phyloP scores from a whole-genome alignment of 805 yeast species.

The Kodamaea lidongshanica region DNA sequence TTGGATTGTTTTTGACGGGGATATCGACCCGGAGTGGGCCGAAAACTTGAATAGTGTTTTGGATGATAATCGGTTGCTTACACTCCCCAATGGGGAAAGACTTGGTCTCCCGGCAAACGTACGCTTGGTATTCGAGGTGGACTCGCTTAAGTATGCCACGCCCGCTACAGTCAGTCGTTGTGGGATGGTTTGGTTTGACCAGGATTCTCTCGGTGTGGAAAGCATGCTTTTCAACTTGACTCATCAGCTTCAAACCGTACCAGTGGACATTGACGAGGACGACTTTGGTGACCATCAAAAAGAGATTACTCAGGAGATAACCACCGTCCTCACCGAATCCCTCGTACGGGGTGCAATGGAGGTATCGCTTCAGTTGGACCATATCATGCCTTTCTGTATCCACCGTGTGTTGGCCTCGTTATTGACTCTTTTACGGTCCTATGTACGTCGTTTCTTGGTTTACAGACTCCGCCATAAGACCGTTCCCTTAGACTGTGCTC shows the following conservation, averaged over 20 bases:
- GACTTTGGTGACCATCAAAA: slow-evolving; percentile 12
- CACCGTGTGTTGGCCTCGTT: slow-evolving; percentile 35
- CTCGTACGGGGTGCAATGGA: too few species aligned
- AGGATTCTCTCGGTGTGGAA: slow-evolving; percentile 13
- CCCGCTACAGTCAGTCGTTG: slow-evolving; percentile 92
- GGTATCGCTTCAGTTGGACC: slow-evolving; percentile 28
- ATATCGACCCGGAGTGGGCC: slow-evolving; percentile 90
- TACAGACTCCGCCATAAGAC: slow-evolving; percentile 8
- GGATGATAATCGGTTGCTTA: slow-evolving; percentile 77
- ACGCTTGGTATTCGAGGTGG: slow-evolving; percentile 71
- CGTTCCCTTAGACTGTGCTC: slow-evolving; percentile 16
- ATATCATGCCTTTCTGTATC: slow-evolving; percentile 46
- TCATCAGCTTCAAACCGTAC: slow-evolving; percentile 13
- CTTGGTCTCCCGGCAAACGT: slow-evolving; percentile 59
- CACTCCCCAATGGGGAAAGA: slow-evolving; percentile 88
- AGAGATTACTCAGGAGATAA: slow-evolving; percentile 1
- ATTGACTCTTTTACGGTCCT: slow-evolving; percentile 32
- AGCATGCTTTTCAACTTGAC: slow-evolving; percentile 12
- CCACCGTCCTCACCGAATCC: too few species aligned
- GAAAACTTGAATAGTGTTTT: slow-evolving; percentile 85
- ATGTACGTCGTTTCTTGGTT: slow-evolving; percentile 20
- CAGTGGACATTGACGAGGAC: background rate
- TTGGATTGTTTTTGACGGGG: slow-evolving; percentile 90
- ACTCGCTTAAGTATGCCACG: slow-evolving; percentile 59
- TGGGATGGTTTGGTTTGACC: slow-evolving; percentile 77